Base-by-base conservation (phyloP, 164 flowering plant genomes). In the Malania oleifera region DNA sequence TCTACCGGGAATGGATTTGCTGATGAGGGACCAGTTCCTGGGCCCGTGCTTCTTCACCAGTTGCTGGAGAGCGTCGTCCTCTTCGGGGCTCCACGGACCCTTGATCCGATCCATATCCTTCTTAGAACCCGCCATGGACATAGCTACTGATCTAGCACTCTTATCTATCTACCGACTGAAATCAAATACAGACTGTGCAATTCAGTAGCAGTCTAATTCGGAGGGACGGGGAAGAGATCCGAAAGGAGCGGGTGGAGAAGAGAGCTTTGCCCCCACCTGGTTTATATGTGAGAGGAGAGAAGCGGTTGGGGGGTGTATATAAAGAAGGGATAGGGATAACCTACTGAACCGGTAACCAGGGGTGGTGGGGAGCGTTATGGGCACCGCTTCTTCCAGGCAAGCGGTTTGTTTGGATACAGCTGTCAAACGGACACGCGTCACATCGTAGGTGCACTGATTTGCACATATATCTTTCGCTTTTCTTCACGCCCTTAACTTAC, bases 21-120 rank as follows among this genome's bases (percentile, higher is more conserved):
- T 80, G 37, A 84, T 84, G 46, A 82, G 24, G 9, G 90, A 78
- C 90, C 90, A 84, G 75, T 84, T 84, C 38, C 87, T 61, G 0
- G 90, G 77, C 3, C 87, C 90, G 62, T 84, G 90, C 56, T 75
- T 73, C 60, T 75, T 63, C 0, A 84, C 90, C 9, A 84, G 73
- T 15, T 25, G 62, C 38, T 65, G 65, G 7, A 84, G 54, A 7
- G 79, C 69, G 13, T 78, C 87, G 61, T 84, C 90, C 38, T 84
- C 90, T 22, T 84, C 90, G 3, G 90, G 85, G 56, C 85, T 82
- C 90, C 90, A 84, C 7, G 90, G 90, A 10, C 90, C 90, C 54
- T 82, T 84, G 61, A 84, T 80, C 78, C 87, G 79, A 72, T 84
- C 90, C 84, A 75, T 35, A 23, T 68, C 63, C 31, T 63, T 69